Evolutionary conservation across 2,329 filamentous ascomycete species (phyloP).

Genomic region (Aspergillus ibericus): DNA sequence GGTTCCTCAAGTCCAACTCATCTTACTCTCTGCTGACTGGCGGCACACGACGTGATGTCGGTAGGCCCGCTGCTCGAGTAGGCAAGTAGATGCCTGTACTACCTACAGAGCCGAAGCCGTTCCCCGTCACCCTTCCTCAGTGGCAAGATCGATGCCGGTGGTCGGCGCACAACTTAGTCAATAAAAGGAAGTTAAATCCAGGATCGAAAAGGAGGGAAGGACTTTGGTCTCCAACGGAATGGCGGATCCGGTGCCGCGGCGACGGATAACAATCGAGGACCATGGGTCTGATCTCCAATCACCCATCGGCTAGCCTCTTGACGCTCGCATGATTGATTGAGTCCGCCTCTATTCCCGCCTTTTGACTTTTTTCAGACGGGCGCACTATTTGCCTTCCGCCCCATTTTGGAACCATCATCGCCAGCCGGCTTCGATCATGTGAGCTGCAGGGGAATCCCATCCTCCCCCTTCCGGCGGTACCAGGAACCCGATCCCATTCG

Average conservation of each 20-base stretch:
- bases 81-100: background rate
- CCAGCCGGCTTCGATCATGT: conserved; percentile 14
- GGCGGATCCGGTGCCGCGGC: conserved; percentile 37
- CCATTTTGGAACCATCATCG: conserved; percentile 6
- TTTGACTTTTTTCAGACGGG: conserved; percentile 1
- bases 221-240: conserved; percentile 29
- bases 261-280: conserved; percentile 30
- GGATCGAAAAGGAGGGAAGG: background rate
- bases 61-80: background rate
- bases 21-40: background rate
- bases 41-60: background rate
- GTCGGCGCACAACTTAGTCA: background rate
- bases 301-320: conserved; percentile 3
- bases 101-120: background rate
- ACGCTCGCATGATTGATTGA: conserved; percentile 1
- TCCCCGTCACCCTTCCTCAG: background rate
- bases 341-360: background rate
- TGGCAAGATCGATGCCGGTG: background rate
- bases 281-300: conserved; percentile 11
- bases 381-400: conserved; percentile 4
- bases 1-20: background rate
- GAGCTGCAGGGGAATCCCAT: conserved; percentile 20
- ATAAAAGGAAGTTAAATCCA: background rate
- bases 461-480: conserved; percentile 7
- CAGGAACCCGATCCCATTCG: conserved; percentile 12